phyloP scores from a whole-genome alignment of 192 early-diverging fungal species.

The Coemansia sp. region DNA sequence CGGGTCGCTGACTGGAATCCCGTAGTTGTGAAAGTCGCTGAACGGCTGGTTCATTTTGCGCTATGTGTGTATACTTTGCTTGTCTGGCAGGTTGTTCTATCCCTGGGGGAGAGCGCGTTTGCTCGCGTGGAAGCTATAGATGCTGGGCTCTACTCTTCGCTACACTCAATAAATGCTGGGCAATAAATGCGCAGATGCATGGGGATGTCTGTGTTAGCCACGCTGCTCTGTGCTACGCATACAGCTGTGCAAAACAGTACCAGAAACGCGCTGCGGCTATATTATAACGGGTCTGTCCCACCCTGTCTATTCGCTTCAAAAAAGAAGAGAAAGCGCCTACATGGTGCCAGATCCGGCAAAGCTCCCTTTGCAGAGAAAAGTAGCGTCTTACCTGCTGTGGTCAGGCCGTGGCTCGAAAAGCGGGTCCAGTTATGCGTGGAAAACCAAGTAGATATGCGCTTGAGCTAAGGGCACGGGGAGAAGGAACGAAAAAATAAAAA shows the following conservation, averaged over 20 bases:
- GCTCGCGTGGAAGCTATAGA: not conserved
- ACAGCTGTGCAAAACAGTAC: not conserved
- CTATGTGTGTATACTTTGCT: not conserved
- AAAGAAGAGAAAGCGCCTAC: not conserved
- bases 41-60: constrained; percentile 46
- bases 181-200: too few relatives aligned
- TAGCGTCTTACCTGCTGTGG: not conserved
- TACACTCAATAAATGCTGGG: too few relatives aligned
- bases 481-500: constrained; percentile 3
- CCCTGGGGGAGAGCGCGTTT: not conserved
- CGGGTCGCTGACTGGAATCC: constrained; percentile 44
- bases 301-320: not conserved
- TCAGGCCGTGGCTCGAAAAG: not conserved
- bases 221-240: too few relatives aligned
- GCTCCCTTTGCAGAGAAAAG: not conserved
- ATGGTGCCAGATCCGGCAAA: not conserved
- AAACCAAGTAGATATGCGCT: not conserved
- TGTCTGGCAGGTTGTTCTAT: not conserved
- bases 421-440: not conserved
- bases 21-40: constrained; percentile 52
- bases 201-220: too few relatives aligned
- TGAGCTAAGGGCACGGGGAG: not conserved
- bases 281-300: not conserved
- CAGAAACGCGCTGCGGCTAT: not conserved
- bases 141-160: not conserved